phyloP scores from a whole-genome alignment of 208 protist species.

The Trichomonas gallinae region DNA sequence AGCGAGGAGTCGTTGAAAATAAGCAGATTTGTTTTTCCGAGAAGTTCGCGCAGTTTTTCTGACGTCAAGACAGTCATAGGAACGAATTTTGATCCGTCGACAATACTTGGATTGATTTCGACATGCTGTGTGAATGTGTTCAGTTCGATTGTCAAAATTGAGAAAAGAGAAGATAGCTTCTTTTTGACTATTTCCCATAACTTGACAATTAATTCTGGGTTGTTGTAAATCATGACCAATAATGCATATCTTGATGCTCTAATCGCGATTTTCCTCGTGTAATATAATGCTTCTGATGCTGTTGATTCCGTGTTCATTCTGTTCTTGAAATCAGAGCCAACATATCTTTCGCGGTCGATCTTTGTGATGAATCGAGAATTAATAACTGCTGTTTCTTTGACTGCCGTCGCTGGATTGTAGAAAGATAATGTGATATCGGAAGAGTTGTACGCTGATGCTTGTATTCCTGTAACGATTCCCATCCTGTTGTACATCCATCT shows the following conservation, averaged over 20 bases:
- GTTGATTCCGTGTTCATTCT: not conserved
- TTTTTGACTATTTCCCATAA: not conserved
- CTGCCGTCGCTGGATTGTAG: not conserved
- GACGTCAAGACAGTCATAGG: not conserved
- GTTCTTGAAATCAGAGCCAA: not conserved
- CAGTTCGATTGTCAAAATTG: not conserved
- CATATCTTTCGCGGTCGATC: not conserved
- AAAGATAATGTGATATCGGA: not conserved
- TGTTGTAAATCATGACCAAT: not conserved
- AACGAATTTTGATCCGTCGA: not conserved
- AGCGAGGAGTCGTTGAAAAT: not conserved
- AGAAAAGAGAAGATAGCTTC: not conserved
- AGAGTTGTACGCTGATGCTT: not conserved
- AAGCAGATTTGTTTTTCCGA: not conserved
- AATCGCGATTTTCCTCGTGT: not conserved
- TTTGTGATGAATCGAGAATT: not conserved
- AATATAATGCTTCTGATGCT: not conserved
- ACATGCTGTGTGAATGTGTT: not conserved
- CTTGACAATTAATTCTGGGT: not conserved
- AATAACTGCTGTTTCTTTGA: not conserved
- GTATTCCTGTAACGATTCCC: not conserved
- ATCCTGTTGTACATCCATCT: not conserved
- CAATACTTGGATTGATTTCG: not conserved
- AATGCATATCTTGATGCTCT: not conserved
- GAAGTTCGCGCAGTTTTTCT: not conserved